Evolutionary conservation across 768 basidiomycete genomes (phyloP).

Genomic region (Mrakia gelida): DNA sequence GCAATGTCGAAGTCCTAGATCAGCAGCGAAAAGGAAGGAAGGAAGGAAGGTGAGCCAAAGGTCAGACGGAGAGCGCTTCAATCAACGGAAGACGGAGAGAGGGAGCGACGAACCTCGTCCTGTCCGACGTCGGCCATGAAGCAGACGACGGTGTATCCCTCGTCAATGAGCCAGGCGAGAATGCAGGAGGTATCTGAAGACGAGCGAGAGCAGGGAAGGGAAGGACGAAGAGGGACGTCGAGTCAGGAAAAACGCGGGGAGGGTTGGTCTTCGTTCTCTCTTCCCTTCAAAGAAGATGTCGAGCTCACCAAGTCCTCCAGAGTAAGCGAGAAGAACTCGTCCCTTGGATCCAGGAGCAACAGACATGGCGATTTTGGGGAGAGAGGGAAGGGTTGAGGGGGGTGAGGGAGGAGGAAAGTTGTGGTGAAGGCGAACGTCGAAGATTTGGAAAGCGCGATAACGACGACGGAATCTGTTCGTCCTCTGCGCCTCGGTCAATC

Average conservation of each 20-base stretch:
- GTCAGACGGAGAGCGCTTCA: neutral
- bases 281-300: constrained; percentile 1
- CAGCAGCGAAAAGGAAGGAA: neutral
- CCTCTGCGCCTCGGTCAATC: too few relatives aligned
- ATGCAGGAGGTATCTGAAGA: constrained; percentile 91
- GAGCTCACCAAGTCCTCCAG: constrained; percentile 88
- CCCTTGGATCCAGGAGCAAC: constrained; percentile 50
- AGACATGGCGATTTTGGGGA: constrained; percentile 21
- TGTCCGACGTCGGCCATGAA: constrained; percentile 59
- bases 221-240: neutral
- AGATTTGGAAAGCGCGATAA: too few relatives aligned
- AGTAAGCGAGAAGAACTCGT: constrained; percentile 94
- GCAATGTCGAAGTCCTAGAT: constrained; percentile 87
- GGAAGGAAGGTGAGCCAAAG: neutral
- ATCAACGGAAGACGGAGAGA: neutral
- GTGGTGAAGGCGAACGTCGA: neutral
- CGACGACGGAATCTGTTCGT: too few relatives aligned
- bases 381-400: neutral
- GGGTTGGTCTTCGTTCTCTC: too few relatives aligned
- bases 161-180: constrained; percentile 96
- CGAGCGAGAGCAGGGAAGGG: neutral
- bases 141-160: constrained; percentile 93
- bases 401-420: neutral
- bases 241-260: constrained; percentile 4
- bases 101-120: constrained; percentile 39